Evolutionary conservation across 1,139 yeast species (phyloP).

Genomic region (Kodamaea sp.): DNA sequence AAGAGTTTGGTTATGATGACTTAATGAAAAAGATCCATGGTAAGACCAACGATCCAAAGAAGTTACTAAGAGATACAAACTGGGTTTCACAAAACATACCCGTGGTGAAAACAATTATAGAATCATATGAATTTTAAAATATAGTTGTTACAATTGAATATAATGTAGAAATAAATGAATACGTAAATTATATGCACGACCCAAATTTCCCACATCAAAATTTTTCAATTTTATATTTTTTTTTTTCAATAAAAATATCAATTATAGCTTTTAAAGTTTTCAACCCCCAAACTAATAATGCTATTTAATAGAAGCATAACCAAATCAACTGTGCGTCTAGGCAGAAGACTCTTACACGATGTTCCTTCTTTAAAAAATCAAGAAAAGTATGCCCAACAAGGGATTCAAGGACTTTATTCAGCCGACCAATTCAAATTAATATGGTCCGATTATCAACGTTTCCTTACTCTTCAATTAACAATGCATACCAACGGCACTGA

Average conservation of each 20-base stretch:
- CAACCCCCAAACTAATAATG: too few species aligned
- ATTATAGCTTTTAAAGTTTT: too few species aligned
- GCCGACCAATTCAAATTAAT: slow-evolving; percentile 65
- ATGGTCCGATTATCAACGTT: slow-evolving; percentile 80
- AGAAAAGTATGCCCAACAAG: slow-evolving; percentile 38
- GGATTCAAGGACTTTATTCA: slow-evolving; percentile 72
- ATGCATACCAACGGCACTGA: slow-evolving; percentile 74
- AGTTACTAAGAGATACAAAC: slow-evolving; percentile 70
- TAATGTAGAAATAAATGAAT: too few species aligned
- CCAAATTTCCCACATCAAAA: too few species aligned
- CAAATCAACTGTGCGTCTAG: too few species aligned
- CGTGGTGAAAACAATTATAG: slow-evolving; percentile 24
- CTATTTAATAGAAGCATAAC: too few species aligned
- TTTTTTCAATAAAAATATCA: too few species aligned
- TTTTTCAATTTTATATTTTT: too few species aligned
- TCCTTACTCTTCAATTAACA: slow-evolving; percentile 65
- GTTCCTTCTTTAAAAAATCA: slow-evolving; percentile 58
- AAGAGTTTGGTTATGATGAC: slow-evolving; percentile 62
- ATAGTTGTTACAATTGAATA: too few species aligned
- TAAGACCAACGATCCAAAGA: slow-evolving; percentile 64
- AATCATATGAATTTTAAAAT: slow-evolving; percentile 2
- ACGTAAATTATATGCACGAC: too few species aligned
- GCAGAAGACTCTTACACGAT: slow-evolving; percentile 48
- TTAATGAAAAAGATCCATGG: slow-evolving; percentile 43
- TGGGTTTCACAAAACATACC: slow-evolving; percentile 73